phyloP scores from a whole-genome alignment of 169 alveolate genomes.

The Eimeria maxima region DNA sequence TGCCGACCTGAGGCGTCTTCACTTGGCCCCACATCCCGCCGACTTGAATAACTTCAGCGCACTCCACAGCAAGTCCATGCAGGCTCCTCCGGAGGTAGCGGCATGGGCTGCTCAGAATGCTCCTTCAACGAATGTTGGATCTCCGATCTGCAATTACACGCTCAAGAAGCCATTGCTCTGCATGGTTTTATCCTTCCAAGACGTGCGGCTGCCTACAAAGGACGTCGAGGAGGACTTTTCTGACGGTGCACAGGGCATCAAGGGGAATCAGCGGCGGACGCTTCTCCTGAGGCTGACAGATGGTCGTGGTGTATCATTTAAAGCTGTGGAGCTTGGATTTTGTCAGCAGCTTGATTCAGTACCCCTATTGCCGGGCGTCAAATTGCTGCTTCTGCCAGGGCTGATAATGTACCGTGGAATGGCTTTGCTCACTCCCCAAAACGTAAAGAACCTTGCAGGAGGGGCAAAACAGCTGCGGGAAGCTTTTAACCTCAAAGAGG shows the following conservation, averaged over 20 bases:
- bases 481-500: constrained; percentile 66
- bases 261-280: constrained; percentile 70
- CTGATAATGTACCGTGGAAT: constrained; percentile 37
- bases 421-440: constrained; percentile 64
- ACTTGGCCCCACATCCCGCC: constrained; percentile 75
- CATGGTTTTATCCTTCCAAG: constrained; percentile 81
- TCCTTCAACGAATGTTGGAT: not conserved
- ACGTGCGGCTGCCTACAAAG: constrained; percentile 76
- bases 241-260: constrained; percentile 58
- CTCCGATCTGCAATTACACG: not conserved
- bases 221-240: constrained; percentile 79
- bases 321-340: constrained; percentile 72
- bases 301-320: constrained; percentile 80
- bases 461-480: constrained; percentile 56
- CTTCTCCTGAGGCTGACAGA: constrained; percentile 76
- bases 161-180: constrained; percentile 68
- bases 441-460: constrained; percentile 62
- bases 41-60: constrained; percentile 51
- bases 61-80: constrained; percentile 55
- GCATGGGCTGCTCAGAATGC: constrained; percentile 51
- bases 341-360: constrained; percentile 78
- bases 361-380: constrained; percentile 78
- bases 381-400: constrained; percentile 68
- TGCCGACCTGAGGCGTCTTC: constrained; percentile 75
- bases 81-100: constrained; percentile 77